Conservation (phyloP, 306 rosid genomes). For the Corylus avellana region DNA sequence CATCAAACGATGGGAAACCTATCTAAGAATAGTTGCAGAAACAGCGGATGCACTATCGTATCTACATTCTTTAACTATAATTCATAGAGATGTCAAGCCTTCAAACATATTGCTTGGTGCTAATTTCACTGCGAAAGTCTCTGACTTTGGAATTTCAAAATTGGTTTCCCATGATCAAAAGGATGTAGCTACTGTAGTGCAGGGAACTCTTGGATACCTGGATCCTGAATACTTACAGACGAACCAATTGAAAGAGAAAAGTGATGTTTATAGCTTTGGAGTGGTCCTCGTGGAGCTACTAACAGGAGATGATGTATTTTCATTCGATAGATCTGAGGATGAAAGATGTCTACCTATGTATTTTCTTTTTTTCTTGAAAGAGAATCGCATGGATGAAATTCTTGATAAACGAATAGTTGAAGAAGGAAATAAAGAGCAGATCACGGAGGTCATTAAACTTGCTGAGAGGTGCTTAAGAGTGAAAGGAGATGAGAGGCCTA, state of each 20-base stretch:
- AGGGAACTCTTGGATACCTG: conserved; percentile 39
- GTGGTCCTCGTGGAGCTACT: conserved; percentile 37
- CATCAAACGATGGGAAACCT: too few species aligned
- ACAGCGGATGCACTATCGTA: too few species aligned
- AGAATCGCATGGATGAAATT: background rate
- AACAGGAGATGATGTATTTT: conserved; percentile 30
- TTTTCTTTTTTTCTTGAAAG: conserved; percentile 23
- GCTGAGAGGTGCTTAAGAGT: too few species aligned
- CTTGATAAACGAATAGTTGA: too few species aligned
- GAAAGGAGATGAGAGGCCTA: too few species aligned
- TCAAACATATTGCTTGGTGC: background rate
- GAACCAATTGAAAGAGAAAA: conserved; percentile 1
- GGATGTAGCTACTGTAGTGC: conserved; percentile 35
- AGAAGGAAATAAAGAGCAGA: too few species aligned
- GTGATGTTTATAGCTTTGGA: conserved; percentile 46
- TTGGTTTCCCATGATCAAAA: background rate
- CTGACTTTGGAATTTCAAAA: too few species aligned
- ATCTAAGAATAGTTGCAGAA: too few species aligned
- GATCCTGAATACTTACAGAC: conserved; percentile 35
- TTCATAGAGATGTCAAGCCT: too few species aligned
- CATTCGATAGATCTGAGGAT: conserved; percentile 22
- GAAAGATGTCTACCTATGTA: conserved; percentile 29
- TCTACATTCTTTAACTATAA: too few species aligned
- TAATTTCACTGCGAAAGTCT: too few species aligned
- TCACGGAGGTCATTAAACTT: too few species aligned